Evolutionary conservation across 768 basidiomycete genomes (phyloP), one percentile per base, ranked within the genome.

Genomic region (Sutorius australiensis): DNA sequence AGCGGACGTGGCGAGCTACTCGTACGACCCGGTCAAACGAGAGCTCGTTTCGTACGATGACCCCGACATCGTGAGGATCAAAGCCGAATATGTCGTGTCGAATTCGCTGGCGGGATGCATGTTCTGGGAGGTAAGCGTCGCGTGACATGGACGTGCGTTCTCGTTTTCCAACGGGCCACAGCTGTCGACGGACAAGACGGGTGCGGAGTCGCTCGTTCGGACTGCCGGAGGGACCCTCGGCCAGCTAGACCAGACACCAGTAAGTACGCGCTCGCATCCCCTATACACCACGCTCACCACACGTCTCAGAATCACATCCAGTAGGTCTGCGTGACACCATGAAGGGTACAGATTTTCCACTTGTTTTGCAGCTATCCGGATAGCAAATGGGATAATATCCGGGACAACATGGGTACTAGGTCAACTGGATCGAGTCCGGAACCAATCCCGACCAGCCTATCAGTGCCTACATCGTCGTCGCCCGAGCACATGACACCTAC

Each of bases 41-140:
- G 86, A 89, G 62, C 76, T 91, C 24, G 83, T 92, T 31, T 84
- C 82, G 4, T 91, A 90, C 67, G 91, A 93, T 63, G 83, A 80
- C 0, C 87, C 87, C 16, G 72, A 81, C 57, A 83, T 90, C 59
- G 81, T 80, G 48, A 75, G 68, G 48, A 59, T 77, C 60, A 93
- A 93, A 69, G 80, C 82, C 3, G 75, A 83, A 48, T 92, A 92
- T 61, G 79, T 88, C 54, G 72, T 73, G 38, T 65, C 75, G 5
- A 77, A 83, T 13, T 77, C 78, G 6, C 74, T 92, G 60, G 86
- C 73, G 10, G 86, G 85, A 3, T 79, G 82, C 46, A 86, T 88
- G 86, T 87, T 83, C 71, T 88, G 87, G 86, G 84, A 85, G 50
- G 73, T 75, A 64, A 31, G 32, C 31, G 28, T 48, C 17, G 19